Evolutionary conservation across 2,329 filamentous ascomycete genomes (phyloP), one percentile per base, ranked within the genome.

Genomic region (Arthroderma sp.): DNA sequence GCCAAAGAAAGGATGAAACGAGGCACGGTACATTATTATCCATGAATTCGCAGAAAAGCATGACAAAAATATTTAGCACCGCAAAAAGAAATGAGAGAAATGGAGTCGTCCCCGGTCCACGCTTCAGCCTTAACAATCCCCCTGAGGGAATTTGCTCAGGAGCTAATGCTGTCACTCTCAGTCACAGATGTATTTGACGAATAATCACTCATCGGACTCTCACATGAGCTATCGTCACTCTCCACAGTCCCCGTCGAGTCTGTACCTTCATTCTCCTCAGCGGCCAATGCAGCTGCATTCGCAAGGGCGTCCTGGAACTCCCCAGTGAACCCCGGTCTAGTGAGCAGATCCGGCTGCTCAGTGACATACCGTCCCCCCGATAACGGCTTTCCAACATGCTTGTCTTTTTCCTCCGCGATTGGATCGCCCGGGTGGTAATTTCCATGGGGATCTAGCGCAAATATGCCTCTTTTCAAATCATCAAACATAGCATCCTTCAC

Each of bases 381-480:
- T 6, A 39, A 11, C 10, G 41, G 43, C 6, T 40, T 48, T 47
- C 52, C 48, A 45, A 40, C 46, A 33, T 44, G 45, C 6, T 43
- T 31, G 31, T 58, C 56, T 29, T 51, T 42, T 36, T 50, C 49
- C 47, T 59, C 58, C 4, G 54, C 55, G 36, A 47, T 46, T 1
- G 49, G 42, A 28, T 59, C 57, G 4, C 56, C 58, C 1, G 57
- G 58, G 44, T 61, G 57, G 38, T 61, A 61, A 29, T 61, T 54
- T 37, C 59, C 55, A 5, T 45, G 50, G 7, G 51, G 46, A 34
- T 61, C 56, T 28, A 61, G 46, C 4, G 52, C 55, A 40, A 61
- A 61, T 5, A 61, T 47, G 1, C 55, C 57, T 11, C 58, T 55
- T 48, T 60, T 61, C 48, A 61, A 45, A 32, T 59, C 57, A 38